Evolutionary conservation across 1,284 basidiomycete species (phyloP).

Genomic region (Irpex sp.): DNA sequence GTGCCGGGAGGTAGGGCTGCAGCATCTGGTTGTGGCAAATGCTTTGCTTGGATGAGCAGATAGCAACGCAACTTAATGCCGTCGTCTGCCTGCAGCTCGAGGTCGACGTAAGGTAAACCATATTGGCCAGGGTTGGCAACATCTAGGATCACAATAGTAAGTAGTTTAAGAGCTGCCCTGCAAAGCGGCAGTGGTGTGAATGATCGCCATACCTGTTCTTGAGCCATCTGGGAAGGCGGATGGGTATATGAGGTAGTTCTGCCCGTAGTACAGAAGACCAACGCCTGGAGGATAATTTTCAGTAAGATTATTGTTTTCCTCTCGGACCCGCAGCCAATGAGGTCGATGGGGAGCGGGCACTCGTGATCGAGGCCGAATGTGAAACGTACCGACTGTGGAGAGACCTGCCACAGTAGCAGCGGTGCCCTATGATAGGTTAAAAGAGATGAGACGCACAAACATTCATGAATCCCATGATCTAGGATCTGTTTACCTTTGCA

Average conservation of each 20-base stretch:
- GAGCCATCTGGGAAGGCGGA: slow-evolving; percentile 84
- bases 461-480: background rate
- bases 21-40: slow-evolving; percentile 24
- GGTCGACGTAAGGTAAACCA: slow-evolving; percentile 70
- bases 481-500: slow-evolving; percentile 49
- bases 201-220: slow-evolving; percentile 52
- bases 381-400: slow-evolving; percentile 56
- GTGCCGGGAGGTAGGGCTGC: slow-evolving; percentile 7
- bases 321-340: background rate
- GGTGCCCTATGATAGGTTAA: slow-evolving; percentile 45
- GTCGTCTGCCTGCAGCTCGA: slow-evolving; percentile 65
- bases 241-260: slow-evolving; percentile 87
- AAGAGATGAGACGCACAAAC: background rate
- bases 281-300: slow-evolving; percentile 39
- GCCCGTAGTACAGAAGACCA: slow-evolving; percentile 80
- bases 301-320: slow-evolving; percentile 5
- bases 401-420: slow-evolving; percentile 64
- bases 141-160: slow-evolving; percentile 36
- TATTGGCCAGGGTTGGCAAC: slow-evolving; percentile 71
- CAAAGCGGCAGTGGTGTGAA: background rate
- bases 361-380: background rate
- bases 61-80: slow-evolving; percentile 58
- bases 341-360: background rate
- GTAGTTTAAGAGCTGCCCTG: background rate
- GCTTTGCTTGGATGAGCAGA: slow-evolving; percentile 48